These are phyloP conservation scores for Monascus purpureus DNA, from an alignment of 495 filamentous ascomycete genomes.

Conservation along the genomic window DNA sequence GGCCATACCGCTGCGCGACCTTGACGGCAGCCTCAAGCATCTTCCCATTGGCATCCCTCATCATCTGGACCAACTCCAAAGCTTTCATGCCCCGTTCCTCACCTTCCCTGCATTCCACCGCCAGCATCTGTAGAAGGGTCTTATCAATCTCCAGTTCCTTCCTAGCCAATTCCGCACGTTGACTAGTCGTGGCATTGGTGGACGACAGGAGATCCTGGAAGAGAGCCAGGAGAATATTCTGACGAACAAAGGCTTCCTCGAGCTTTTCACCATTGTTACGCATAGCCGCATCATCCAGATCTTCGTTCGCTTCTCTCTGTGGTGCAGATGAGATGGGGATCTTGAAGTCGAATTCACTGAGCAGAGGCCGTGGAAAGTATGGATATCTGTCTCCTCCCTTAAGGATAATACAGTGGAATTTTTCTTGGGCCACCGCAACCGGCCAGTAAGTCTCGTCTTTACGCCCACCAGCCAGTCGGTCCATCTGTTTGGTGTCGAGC, in stretches of 20 bases:
- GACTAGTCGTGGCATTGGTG: constrained; percentile 42
- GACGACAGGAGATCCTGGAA: constrained; percentile 51
- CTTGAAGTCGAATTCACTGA: constrained; percentile 86
- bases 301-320: constrained; percentile 20
- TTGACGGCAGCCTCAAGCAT: constrained; percentile 80
- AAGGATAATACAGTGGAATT: constrained; percentile 97
- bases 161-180: constrained; percentile 53
- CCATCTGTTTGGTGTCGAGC: constrained; percentile 72
- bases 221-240: constrained; percentile 53
- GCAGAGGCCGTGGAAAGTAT: constrained; percentile 84
- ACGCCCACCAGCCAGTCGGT: constrained; percentile 64
- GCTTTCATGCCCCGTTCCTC: constrained; percentile 92
- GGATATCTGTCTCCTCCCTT: constrained; percentile 89
- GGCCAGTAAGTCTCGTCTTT: constrained; percentile 92
- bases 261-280: constrained; percentile 33
- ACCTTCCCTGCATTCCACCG: constrained; percentile 76
- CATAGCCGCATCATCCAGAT: constrained; percentile 22
- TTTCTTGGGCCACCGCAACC: constrained; percentile 78
- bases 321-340: constrained; percentile 55
- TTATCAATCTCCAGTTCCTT: constrained; percentile 77
- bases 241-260: constrained; percentile 70
- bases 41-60: constrained; percentile 64
- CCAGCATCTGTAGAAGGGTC: constrained; percentile 75
- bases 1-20: constrained; percentile 65
- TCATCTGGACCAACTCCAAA: constrained; percentile 65